phyloP scores from a whole-genome alignment of 2,329 filamentous ascomycete genomes.

The Colletotrichum tropicicola region DNA sequence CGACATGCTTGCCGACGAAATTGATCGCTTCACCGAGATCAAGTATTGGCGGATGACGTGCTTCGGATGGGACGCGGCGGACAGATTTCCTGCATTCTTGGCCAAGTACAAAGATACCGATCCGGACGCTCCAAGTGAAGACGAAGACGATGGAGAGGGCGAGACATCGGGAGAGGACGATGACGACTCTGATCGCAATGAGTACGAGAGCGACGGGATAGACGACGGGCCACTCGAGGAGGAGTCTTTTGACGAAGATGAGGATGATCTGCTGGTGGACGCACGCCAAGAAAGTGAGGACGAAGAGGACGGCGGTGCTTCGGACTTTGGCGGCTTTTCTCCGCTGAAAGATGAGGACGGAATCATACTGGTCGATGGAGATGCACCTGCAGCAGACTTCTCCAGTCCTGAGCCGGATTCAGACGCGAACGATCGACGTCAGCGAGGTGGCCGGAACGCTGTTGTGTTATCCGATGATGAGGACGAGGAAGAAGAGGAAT shows the following conservation, averaged over 20 bases:
- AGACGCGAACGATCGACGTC: neutral
- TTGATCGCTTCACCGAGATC: neutral
- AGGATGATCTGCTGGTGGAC: slow-evolving; percentile 16
- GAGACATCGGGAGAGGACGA: slow-evolving; percentile 24
- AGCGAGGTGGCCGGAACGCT: slow-evolving; percentile 34
- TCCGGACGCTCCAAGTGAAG: neutral
- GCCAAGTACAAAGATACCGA: slow-evolving; percentile 1
- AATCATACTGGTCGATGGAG: slow-evolving; percentile 21
- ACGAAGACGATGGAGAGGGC: neutral
- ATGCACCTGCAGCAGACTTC: slow-evolving; percentile 33
- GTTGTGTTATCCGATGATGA: slow-evolving; percentile 31
- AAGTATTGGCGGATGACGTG: slow-evolving; percentile 12
- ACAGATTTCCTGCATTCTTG: slow-evolving; percentile 10
- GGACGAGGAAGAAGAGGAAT: neutral
- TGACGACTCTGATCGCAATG: slow-evolving; percentile 29
- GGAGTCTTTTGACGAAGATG: slow-evolving; percentile 14
- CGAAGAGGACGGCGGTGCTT: slow-evolving; percentile 34
- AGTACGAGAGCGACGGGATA: slow-evolving; percentile 51
- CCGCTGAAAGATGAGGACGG: slow-evolving; percentile 23
- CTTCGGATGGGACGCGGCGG: slow-evolving; percentile 22
- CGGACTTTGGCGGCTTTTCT: slow-evolving; percentile 15
- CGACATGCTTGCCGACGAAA: neutral
- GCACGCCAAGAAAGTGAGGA: slow-evolving; percentile 32
- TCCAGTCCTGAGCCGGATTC: slow-evolving; percentile 41
- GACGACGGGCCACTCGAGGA: slow-evolving; percentile 42